Conservation (phyloP, 345 rosid species). For the Euphorbia tirucalli region DNA sequence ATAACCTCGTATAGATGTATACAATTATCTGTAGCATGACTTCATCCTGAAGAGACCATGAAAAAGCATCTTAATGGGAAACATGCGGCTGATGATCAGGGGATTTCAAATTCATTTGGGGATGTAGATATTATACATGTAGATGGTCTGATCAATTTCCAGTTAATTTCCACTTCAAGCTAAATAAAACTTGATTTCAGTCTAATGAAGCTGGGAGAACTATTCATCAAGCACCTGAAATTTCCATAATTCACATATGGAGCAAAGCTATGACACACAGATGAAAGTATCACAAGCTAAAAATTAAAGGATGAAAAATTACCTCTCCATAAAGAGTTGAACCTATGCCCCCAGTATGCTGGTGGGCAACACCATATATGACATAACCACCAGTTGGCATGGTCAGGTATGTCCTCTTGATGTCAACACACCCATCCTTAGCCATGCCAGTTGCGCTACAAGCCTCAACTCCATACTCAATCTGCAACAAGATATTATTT, state of each 20-base stretch:
- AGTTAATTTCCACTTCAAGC: background rate
- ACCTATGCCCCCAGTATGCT: conserved; percentile 70
- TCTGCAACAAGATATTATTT: conserved; percentile 31
- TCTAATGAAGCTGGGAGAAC: background rate
- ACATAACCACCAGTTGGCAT: conserved; percentile 71
- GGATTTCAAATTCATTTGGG: background rate
- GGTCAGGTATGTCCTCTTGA: conserved; percentile 46
- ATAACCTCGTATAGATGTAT: background rate
- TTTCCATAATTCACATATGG: background rate
- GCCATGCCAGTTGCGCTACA: conserved; percentile 30
- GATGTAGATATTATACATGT: background rate
- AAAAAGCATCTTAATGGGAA: background rate
- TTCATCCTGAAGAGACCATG: background rate
- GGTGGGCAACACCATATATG: conserved; percentile 80
- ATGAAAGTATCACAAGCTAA: background rate
- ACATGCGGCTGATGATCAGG: background rate
- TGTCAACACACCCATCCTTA: conserved; percentile 37
- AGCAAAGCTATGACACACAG: background rate
- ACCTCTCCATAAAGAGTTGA: conserved; percentile 75
- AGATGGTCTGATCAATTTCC: background rate
- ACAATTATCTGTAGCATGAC: background rate
- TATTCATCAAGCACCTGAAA: background rate
- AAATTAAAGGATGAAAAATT: background rate
- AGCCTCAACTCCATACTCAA: conserved; percentile 63
- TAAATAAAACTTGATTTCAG: background rate